Conservation (phyloP, 148 eudicot species). For the Silene latifolia region DNA sequence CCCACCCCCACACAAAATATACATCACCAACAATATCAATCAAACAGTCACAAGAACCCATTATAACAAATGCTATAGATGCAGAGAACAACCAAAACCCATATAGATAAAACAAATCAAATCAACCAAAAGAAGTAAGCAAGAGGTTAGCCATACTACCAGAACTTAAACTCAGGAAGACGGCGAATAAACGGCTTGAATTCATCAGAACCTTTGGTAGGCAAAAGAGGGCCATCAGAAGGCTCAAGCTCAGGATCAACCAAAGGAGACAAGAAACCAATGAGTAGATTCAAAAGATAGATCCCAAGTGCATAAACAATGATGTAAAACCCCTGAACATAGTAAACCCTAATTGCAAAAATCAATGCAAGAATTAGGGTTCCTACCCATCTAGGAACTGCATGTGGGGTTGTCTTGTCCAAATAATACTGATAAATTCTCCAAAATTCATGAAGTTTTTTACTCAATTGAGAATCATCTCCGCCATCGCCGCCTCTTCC, state of each 20-base stretch:
- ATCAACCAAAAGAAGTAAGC: neutral
- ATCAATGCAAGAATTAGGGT: constrained; percentile 41
- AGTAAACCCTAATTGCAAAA: constrained; percentile 51
- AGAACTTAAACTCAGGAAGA: constrained; percentile 84
- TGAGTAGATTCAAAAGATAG: constrained; percentile 64
- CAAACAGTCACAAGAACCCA: constrained; percentile 4
- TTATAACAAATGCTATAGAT: neutral
- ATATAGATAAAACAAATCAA: neutral
- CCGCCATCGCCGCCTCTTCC: neutral
- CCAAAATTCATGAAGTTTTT: constrained; percentile 40
- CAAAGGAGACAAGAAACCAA: constrained; percentile 79
- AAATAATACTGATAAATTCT: constrained; percentile 63
- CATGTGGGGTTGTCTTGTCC: constrained; percentile 74
- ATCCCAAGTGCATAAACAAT: constrained; percentile 73
- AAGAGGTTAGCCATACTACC: constrained; percentile 33
- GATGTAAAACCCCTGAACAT: constrained; percentile 69
- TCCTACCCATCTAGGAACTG: constrained; percentile 68
- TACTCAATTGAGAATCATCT: constrained; percentile 27
- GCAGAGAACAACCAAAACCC: neutral
- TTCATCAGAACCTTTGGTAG: constrained; percentile 86
- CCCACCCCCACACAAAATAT: neutral
- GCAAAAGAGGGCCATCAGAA: constrained; percentile 63
- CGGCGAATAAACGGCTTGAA: constrained; percentile 88
- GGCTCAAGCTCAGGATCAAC: constrained; percentile 76
- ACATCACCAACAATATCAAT: neutral